Evolutionary conservation across 192 early-diverging fungal genomes (phyloP).

Genomic region (Mortierella claussenii): DNA sequence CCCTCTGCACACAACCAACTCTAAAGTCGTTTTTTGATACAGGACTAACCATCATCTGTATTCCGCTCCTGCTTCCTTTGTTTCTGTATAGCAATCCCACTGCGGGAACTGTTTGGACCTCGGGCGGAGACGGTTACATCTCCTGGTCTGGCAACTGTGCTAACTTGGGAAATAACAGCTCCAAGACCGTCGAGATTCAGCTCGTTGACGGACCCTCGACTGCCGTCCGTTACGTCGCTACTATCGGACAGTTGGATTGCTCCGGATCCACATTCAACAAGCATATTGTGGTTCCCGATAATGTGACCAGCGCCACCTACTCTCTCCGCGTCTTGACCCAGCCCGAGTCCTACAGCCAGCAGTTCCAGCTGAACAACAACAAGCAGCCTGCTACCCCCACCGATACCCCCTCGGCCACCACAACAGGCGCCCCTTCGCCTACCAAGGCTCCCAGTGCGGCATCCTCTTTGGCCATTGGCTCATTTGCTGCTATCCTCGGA

Average conservation of each 20-base stretch:
- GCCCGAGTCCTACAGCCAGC: constrained; percentile 24
- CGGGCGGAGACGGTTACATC: constrained; percentile 1
- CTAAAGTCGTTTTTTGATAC: background rate
- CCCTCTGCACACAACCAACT: too few species aligned
- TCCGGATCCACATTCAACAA: background rate
- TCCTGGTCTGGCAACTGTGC: constrained; percentile 33
- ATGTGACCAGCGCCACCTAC: constrained; percentile 11
- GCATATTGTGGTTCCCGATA: constrained; percentile 1
- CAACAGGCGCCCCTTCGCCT: background rate
- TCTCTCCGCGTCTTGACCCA: constrained; percentile 23
- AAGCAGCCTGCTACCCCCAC: background rate
- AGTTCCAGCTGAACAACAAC: constrained; percentile 11
- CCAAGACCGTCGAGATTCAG: constrained; percentile 8
- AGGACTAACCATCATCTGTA: background rate
- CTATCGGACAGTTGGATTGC: constrained; percentile 24
- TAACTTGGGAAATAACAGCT: constrained; percentile 9
- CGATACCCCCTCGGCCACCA: background rate
- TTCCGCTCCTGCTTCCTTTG: background rate
- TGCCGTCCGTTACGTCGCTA: constrained; percentile 8
- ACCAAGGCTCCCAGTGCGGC: constrained; percentile 3
- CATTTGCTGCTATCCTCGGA: constrained; percentile 9
- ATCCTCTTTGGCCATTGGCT: constrained; percentile 12
- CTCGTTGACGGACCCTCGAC: constrained; percentile 21
- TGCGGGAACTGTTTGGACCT: constrained; percentile 9
- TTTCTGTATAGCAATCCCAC: constrained; percentile 35